Evolutionary conservation across 1,284 basidiomycete species (phyloP), one percentile per base, ranked within the genome.

Genomic region (Malassezia sympodialis): DNA sequence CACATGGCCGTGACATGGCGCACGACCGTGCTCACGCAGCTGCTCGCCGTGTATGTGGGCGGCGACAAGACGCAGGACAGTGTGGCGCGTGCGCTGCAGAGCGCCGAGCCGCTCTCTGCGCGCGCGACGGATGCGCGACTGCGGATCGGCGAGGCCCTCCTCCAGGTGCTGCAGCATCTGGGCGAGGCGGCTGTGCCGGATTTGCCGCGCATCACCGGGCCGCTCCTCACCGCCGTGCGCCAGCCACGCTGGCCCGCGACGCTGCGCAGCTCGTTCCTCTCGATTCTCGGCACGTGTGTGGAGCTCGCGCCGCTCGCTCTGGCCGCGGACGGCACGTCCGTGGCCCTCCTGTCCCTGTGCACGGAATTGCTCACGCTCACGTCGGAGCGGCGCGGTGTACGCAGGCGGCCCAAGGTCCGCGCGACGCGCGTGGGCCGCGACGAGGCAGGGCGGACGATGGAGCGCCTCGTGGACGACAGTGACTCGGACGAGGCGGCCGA

Each of bases 111-210:
- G 17, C 32, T 65, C 28, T 14, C 57, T 4, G 48, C 80, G 62
- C 80, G 82, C 35, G 86, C 88, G 59, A 76, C 96, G 31, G 88
- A 96, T 69, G 79, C 80, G 56, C 79, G 84, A 17, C 79, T 88
- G n/a, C 79, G 90, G 11, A 78, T 96, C 3, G 93, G 90, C 4
- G 93, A 96, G 75, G 89, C 89, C 1, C 76, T 96, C 11, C 82
- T 82, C 4, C 82, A 85, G 60, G 84, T 91, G 1, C 83, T 96
- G 24, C 80, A 83, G 60, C 78, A 83, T 34, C 84, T 83, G 52
- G 89, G 86, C 8, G 81, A 82, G 32, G 80, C 85, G 0, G 77
- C 94, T 26, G 79, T 4, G 71, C 79, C 8, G 83, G 87, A 70
- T 21, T 81, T 53, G 10, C 53, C 32, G 45, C 52, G 49, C 14